These are phyloP conservation scores for Rhizopogon salebrosus DNA, from an alignment of 768 basidiomycete genomes.

Conservation along the genomic window DNA sequence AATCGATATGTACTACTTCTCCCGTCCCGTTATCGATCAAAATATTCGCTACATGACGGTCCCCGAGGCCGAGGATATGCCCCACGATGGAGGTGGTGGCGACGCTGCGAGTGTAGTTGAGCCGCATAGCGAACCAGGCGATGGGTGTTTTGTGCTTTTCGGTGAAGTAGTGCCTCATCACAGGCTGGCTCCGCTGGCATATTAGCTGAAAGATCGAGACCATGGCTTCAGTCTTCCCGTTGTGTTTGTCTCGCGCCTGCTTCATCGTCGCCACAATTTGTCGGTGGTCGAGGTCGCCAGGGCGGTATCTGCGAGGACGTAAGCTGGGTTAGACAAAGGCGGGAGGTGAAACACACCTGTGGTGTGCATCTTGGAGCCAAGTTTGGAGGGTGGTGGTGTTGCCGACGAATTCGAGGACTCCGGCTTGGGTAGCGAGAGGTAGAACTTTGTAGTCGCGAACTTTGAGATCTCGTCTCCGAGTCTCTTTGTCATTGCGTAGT, in stretches of 20 bases:
- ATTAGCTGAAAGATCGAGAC: conserved; percentile 31
- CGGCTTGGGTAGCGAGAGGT: conserved; percentile 74
- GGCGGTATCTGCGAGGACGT: conserved; percentile 52
- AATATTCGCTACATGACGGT: conserved; percentile 90
- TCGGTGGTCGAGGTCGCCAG: conserved; percentile 40
- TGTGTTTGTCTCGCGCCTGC: conserved; percentile 27
- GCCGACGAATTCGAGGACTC: conserved; percentile 86
- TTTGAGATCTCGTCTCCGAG: conserved; percentile 62
- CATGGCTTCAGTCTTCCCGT: conserved; percentile 25
- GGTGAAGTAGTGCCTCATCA: conserved; percentile 93
- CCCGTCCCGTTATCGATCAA: conserved; percentile 78
- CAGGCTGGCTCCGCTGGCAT: conserved; percentile 60
- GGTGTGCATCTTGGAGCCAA: conserved; percentile 66
- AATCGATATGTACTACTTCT: conserved; percentile 92
- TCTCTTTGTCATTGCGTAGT: conserved; percentile 68
- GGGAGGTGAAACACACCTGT: conserved; percentile 35
- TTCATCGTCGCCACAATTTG: conserved; percentile 28
- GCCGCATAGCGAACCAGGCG: conserved; percentile 86
- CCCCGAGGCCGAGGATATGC: conserved; percentile 86
- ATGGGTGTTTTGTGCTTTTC: conserved; percentile 85
- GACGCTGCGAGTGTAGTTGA: conserved; percentile 88
- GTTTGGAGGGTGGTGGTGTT: conserved; percentile 61
- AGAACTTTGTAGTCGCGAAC: conserved; percentile 88
- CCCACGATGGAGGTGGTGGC: conserved; percentile 94
- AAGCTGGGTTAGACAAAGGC: neutral